phyloP scores from a whole-genome alignment of 306 rosid species.

The Fagus sylvatica region DNA sequence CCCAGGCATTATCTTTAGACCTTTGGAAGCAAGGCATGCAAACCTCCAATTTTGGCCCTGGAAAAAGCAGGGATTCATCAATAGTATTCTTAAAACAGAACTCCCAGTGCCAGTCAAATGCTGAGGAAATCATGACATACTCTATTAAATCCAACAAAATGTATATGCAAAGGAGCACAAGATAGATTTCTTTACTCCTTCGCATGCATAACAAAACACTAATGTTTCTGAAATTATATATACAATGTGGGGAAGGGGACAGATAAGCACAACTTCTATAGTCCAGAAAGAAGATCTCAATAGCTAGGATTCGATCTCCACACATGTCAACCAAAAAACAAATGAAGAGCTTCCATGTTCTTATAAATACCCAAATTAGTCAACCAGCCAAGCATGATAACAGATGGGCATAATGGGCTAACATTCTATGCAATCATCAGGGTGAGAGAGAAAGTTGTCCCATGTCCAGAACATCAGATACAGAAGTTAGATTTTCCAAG shows the following conservation, averaged over 20 bases:
- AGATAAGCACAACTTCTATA: not conserved
- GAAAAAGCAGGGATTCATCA: slow-evolving; percentile 43
- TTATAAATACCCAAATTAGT: not conserved
- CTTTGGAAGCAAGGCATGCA: slow-evolving; percentile 45
- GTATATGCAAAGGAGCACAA: not conserved
- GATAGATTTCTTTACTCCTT: not conserved
- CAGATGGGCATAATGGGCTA: not conserved
- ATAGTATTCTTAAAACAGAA: slow-evolving; percentile 23
- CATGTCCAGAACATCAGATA: not conserved
- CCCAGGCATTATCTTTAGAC: slow-evolving; percentile 34
- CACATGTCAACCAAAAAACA: not conserved
- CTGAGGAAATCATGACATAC: slow-evolving; percentile 2
- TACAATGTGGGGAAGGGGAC: not conserved
- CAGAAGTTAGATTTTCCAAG: not conserved
- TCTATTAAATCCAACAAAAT: not conserved
- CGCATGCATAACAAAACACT: not conserved
- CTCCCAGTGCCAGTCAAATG: slow-evolving; percentile 14
- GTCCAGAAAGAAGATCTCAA: not conserved
- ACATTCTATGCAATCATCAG: not conserved
- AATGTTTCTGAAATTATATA: not conserved
- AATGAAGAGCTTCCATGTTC: not conserved
- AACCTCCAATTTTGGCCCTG: slow-evolving; percentile 56
- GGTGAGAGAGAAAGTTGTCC: not conserved
- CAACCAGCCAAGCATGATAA: not conserved
- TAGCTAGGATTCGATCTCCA: not conserved